A percentile compares a stretch with the other conserved stretches of the same genome.
Conservation (phyloP, 768 basidiomycete species). For the Boletus edulis region DNA sequence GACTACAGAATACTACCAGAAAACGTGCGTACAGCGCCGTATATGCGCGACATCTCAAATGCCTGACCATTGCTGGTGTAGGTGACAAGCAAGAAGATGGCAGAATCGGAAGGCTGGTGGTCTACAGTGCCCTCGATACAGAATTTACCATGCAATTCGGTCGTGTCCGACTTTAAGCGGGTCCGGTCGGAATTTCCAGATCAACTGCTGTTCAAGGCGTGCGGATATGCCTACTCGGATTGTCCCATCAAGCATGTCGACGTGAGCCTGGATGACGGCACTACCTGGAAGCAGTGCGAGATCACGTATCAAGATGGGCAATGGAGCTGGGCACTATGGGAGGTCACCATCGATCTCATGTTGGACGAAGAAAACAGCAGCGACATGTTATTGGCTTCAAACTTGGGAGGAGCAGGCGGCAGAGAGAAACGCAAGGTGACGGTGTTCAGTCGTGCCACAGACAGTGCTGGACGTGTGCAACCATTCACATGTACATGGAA, state of each 20-base stretch:
- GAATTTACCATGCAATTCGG: constrained; percentile 59
- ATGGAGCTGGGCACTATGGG: constrained; percentile 80
- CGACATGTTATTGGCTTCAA: background rate
- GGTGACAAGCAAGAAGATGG: constrained; percentile 27
- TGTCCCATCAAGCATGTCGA: constrained; percentile 51
- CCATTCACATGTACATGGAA: constrained; percentile 56
- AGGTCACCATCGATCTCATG: constrained; percentile 40
- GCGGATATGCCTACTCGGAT: constrained; percentile 56
- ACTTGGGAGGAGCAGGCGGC: constrained; percentile 6
- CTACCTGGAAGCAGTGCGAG: constrained; percentile 47
- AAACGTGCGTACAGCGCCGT: constrained; percentile 31
- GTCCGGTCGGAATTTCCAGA: constrained; percentile 13
- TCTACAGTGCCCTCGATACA: constrained; percentile 57
- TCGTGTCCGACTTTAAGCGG: constrained; percentile 37
- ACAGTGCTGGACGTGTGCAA: constrained; percentile 49
- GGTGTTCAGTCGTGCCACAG: constrained; percentile 50
- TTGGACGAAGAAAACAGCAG: constrained; percentile 23
- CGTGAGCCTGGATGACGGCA: constrained; percentile 50
- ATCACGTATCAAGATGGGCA: constrained; percentile 60
- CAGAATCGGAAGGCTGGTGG: constrained; percentile 40
- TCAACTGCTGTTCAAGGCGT: constrained; percentile 32
- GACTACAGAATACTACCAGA: constrained; percentile 69
- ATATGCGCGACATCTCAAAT: background rate
- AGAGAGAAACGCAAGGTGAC: constrained; percentile 15
- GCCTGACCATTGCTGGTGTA: constrained; percentile 1